Conservation (phyloP, 176 grass and related monocot genomes). For the Oryza glaberrima region DNA sequence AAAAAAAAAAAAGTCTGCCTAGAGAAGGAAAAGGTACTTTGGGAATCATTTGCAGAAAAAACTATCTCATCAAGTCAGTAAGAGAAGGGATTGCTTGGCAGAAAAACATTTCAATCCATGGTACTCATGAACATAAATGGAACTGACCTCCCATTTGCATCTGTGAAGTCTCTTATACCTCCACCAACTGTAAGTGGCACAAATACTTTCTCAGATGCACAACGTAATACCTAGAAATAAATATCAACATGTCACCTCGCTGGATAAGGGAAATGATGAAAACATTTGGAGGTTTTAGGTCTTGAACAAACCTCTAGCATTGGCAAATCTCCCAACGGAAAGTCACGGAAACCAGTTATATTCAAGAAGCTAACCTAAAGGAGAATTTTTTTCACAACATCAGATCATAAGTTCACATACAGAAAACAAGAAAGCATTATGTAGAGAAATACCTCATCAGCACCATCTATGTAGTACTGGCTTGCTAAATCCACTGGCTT, state of each 20-base stretch:
- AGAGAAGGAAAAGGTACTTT: neutral
- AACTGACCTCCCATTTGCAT: constrained; percentile 87
- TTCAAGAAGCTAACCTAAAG: constrained; percentile 97
- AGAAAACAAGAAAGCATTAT: constrained; percentile 5
- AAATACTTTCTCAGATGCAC: constrained; percentile 94
- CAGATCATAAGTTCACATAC: constrained; percentile 27
- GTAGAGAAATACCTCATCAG: constrained; percentile 79
- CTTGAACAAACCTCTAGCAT: constrained; percentile 90
- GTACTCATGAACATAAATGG: neutral
- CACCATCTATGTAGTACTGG: constrained; percentile 95
- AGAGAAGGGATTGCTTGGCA: constrained; percentile 19
- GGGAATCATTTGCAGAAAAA: constrained; percentile 24
- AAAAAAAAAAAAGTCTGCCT: neutral
- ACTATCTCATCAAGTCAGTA: constrained; percentile 30
- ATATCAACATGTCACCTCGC: constrained; percentile 30
- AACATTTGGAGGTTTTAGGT: constrained; percentile 23
- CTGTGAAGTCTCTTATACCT: constrained; percentile 98
- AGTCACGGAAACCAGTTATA: constrained; percentile 99
- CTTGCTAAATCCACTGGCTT: constrained; percentile 97
- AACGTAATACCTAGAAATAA: constrained; percentile 70
- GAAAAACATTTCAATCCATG: neutral
- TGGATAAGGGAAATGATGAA: constrained; percentile 5
- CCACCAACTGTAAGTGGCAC: constrained; percentile 99
- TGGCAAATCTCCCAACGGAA: constrained; percentile 93
- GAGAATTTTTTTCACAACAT: constrained; percentile 35